Evolutionary conservation across 495 filamentous ascomycete species (phyloP).

Genomic region (Pseudotulostoma volvatum): DNA sequence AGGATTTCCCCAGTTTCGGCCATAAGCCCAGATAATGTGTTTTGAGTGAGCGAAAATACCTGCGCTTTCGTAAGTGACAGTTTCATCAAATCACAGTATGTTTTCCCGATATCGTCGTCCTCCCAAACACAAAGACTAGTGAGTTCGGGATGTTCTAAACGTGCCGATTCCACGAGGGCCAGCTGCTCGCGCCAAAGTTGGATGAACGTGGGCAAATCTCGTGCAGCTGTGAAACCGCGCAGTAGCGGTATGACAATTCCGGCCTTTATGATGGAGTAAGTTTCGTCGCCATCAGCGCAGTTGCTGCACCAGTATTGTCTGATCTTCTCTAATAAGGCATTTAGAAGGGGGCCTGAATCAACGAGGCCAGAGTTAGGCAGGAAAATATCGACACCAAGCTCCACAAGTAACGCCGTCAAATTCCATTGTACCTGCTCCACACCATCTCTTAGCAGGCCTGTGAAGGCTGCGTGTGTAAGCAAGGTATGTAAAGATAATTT

Average conservation of each 20-base stretch:
- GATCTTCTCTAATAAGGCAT: slow-evolving; percentile 26
- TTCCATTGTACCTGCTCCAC: slow-evolving; percentile 39
- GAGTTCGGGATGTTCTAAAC: slow-evolving; percentile 8
- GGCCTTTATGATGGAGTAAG: slow-evolving; percentile 19
- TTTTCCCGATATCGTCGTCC: slow-evolving; percentile 37
- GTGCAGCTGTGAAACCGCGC: slow-evolving; percentile 42
- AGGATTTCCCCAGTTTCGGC: slow-evolving; percentile 17
- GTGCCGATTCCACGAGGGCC: slow-evolving; percentile 23
- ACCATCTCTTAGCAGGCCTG: slow-evolving; percentile 24
- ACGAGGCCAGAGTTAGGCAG: slow-evolving; percentile 34
- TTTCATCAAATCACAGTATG: slow-evolving; percentile 22
- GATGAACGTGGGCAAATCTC: slow-evolving; percentile 52
- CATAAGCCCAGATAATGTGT: slow-evolving; percentile 14
- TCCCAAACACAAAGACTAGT: slow-evolving; percentile 38
- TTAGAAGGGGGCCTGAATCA: slow-evolving; percentile 25
- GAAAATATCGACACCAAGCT: slow-evolving; percentile 55
- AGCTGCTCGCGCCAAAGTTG: slow-evolving; percentile 49
- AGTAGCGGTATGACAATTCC: slow-evolving; percentile 41
- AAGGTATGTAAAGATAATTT: slow-evolving; percentile 28
- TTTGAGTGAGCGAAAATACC: slow-evolving; percentile 19
- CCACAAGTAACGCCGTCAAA: slow-evolving; percentile 41
- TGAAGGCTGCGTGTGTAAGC: slow-evolving; percentile 27
- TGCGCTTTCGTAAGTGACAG: slow-evolving; percentile 18
- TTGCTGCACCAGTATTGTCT: slow-evolving; percentile 19
- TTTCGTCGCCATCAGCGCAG: slow-evolving; percentile 3